Percentiles rank a stretch among this genome's conserved stretches.
Conservation (phyloP, 2,329 filamentous ascomycete species). For the Fonsecaea pedrosoi region DNA sequence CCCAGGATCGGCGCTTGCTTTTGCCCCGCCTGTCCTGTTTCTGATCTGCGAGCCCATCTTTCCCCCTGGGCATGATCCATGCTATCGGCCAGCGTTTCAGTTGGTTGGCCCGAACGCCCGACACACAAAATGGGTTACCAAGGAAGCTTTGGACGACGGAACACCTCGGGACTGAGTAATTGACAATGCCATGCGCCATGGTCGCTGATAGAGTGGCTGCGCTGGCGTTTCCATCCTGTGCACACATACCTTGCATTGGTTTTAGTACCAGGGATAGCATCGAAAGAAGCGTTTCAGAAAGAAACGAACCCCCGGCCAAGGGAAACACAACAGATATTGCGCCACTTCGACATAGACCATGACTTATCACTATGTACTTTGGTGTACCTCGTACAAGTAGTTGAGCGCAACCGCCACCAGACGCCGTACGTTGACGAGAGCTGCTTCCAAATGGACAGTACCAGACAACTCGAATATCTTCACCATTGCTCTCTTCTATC, state of each 20-base stretch:
- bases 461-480: too few species aligned
- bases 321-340: background rate
- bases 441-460: background rate
- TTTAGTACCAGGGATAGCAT: background rate
- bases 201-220: background rate
- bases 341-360: background rate
- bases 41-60: conserved; percentile 8
- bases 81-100: conserved; percentile 4
- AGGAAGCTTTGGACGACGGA: background rate
- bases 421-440: background rate
- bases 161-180: background rate
- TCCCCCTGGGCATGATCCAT: conserved; percentile 1
- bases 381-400: background rate
- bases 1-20: conserved; percentile 14
- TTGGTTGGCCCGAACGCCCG: background rate
- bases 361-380: too few species aligned
- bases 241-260: background rate
- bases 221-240: background rate
- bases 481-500: too few species aligned
- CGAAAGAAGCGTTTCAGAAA: conserved; percentile 1
- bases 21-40: conserved; percentile 10
- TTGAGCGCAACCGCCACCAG: background rate
- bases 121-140: background rate
- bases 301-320: background rate
- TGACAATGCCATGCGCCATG: background rate